phyloP scores from a whole-genome alignment of 1,139 yeast genomes.

The Candida dubliniensis region DNA sequence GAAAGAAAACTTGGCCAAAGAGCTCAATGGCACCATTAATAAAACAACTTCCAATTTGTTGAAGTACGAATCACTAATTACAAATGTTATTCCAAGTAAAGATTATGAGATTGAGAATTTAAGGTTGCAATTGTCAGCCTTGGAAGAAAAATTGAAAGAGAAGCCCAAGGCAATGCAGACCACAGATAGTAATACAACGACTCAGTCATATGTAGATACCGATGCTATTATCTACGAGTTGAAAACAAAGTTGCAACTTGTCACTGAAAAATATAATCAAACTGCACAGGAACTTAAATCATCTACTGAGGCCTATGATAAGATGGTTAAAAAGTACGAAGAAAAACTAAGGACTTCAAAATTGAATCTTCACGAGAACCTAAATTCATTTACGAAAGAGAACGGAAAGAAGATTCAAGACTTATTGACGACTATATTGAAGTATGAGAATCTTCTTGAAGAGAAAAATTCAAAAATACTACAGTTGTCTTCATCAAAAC shows the following conservation, averaged over 20 bases:
- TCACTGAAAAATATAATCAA: constrained; percentile 21
- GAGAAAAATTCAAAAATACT: constrained; percentile 38
- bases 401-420: constrained; percentile 36
- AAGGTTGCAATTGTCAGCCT: constrained; percentile 16
- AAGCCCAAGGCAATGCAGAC: neutral
- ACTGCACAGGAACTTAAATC: constrained; percentile 19
- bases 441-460: constrained; percentile 38
- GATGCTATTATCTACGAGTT: constrained; percentile 16
- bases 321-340: constrained; percentile 22
- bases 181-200: too few relatives aligned
- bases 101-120: constrained; percentile 25
- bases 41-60: constrained; percentile 25
- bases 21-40: constrained; percentile 14
- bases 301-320: constrained; percentile 18
- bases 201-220: neutral
- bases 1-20: constrained; percentile 11
- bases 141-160: constrained; percentile 8
- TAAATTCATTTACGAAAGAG: constrained; percentile 22
- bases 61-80: constrained; percentile 17
- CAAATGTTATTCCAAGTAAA: constrained; percentile 22
- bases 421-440: constrained; percentile 27
- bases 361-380: constrained; percentile 26
- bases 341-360: constrained; percentile 26
- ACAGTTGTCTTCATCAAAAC: constrained; percentile 40
- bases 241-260: constrained; percentile 20